Base-by-base conservation (phyloP, 768 basidiomycete species). In the Lactarius indigo region DNA sequence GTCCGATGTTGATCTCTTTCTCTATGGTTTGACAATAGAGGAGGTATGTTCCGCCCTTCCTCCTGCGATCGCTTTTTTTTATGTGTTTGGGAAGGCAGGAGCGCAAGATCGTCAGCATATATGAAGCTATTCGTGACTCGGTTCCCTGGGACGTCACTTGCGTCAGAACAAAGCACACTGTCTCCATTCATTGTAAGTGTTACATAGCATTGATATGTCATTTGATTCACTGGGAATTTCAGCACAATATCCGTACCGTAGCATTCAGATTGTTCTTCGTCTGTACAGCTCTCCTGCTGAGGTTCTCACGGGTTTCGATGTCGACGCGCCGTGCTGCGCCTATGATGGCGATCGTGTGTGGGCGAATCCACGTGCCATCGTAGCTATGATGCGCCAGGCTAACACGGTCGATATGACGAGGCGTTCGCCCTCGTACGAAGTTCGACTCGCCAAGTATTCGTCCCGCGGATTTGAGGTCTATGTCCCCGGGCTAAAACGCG, bases 141-240 rank as follows among this genome's bases (percentile, higher is more conserved):
- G 82, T 88, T 41, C 85, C 86, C 28, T 87, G 86, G 87, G 87
- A 87, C 72, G 84, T 86, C 18, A 87, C 86, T 33, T 87, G 85
- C 59, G 82, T 88, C 64, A 82, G 86, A 44, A 85, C 85, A 64
- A 87, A 85, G 74, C 85, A 89, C 68, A 85, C 86, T 0, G 78
- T 87, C 52, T 87, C 87, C 18, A 87, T 88, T 69, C 83, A 87
- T 72, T 86, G 85, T 82, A 66, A 61, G 83, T 37, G 44, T 10
- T 37, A 50, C 62, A 23, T 41, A 26, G 42, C 2, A n/a, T 44
- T 28, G 15, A 7, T 18, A 31, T 10, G n/a, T 31, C 12, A 35
- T 30, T 39, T 23, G 31, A 39, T 50, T 66, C 15, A 67, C 30
- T 5, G 18, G 17, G n/a, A 30, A 1, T 68, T 47, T 31, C 66